Percentiles rank a stretch among this genome's conserved stretches.
phyloP scores from a whole-genome alignment of 805 yeast genomes.

The Cyberlindnera misumaiensis region DNA sequence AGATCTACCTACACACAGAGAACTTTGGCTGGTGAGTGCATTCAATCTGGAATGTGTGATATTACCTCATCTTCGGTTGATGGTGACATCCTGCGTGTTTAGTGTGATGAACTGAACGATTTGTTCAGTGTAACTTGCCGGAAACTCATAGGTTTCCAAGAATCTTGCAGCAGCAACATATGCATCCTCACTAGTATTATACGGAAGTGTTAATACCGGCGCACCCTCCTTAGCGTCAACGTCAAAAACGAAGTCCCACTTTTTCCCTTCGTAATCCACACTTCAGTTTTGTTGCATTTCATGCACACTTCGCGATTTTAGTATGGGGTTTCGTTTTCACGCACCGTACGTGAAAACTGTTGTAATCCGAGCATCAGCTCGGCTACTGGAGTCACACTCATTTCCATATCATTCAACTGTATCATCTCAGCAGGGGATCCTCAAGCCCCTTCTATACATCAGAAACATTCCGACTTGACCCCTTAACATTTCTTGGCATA shows the following conservation, averaged over 20 bases:
- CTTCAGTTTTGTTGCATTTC: too few relatives aligned
- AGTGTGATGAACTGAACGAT: conserved; percentile 72
- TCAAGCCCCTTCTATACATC: too few relatives aligned
- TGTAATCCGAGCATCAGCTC: too few relatives aligned
- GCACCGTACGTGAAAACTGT: too few relatives aligned
- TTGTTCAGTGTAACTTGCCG: conserved; percentile 67
- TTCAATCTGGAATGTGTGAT: conserved; percentile 1
- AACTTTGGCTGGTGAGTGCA: conserved; percentile 44
- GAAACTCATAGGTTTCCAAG: conserved; percentile 68
- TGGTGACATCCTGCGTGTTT: conserved; percentile 63
- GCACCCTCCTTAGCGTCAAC: conserved; percentile 86
- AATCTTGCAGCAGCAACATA: conserved; percentile 78
- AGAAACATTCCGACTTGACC: too few relatives aligned
- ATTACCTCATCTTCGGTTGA: too few relatives aligned
- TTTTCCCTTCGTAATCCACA: conserved; percentile 56
- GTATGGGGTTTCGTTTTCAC: too few relatives aligned
- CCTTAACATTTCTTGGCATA: too few relatives aligned
- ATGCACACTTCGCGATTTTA: too few relatives aligned
- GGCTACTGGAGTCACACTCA: too few relatives aligned
- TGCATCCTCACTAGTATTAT: conserved; percentile 76
- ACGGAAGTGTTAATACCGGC: conserved; percentile 86
- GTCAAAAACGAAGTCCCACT: conserved; percentile 89
- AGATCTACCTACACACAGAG: conserved; percentile 45
- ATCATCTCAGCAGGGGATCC: too few relatives aligned
- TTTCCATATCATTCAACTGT: too few relatives aligned